These are phyloP conservation scores for Hypoxylon sp. DNA, from an alignment of 2,329 filamentous ascomycete genomes.

Conservation along the genomic window DNA sequence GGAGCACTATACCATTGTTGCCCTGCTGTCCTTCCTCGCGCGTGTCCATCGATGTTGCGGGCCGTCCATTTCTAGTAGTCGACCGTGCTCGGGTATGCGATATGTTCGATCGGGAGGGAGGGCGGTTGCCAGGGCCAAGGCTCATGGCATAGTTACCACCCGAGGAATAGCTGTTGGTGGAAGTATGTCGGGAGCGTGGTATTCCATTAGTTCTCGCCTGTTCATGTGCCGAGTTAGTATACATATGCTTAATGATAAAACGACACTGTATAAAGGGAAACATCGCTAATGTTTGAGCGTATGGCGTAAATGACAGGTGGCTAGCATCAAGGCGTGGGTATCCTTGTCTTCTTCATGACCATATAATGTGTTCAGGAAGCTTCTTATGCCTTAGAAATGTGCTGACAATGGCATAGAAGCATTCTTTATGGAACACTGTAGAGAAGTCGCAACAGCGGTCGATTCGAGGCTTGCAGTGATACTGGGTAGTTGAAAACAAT, in stretches of 20 bases:
- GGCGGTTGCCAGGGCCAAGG: conserved; percentile 55
- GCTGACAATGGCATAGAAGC: not conserved
- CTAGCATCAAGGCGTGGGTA: not conserved
- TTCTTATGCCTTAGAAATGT: conserved; percentile 10
- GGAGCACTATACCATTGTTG: conserved; percentile 60
- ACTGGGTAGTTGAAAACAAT: not conserved
- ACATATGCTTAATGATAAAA: not conserved
- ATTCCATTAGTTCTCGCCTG: conserved; percentile 34
- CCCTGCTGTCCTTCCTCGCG: conserved; percentile 49
- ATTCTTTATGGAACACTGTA: not conserved
- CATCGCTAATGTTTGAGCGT: conserved; percentile 16
- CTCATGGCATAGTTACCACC: conserved; percentile 57
- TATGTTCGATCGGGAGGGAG: conserved; percentile 53
- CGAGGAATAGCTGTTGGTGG: conserved; percentile 57
- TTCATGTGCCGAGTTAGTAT: conserved; percentile 43
- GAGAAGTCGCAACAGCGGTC: not conserved
- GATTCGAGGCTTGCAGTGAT: not conserved
- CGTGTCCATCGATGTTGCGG: conserved; percentile 53
- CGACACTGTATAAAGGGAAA: conserved; percentile 9
- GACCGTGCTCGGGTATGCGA: conserved; percentile 50
- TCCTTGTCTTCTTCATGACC: conserved; percentile 1
- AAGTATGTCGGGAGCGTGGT: conserved; percentile 44
- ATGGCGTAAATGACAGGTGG: not conserved
- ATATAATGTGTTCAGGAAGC: conserved; percentile 16
- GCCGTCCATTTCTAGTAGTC: conserved; percentile 51